Evolutionary conservation across 768 basidiomycete species (phyloP).

Genomic region (Naganishia friedmannii): DNA sequence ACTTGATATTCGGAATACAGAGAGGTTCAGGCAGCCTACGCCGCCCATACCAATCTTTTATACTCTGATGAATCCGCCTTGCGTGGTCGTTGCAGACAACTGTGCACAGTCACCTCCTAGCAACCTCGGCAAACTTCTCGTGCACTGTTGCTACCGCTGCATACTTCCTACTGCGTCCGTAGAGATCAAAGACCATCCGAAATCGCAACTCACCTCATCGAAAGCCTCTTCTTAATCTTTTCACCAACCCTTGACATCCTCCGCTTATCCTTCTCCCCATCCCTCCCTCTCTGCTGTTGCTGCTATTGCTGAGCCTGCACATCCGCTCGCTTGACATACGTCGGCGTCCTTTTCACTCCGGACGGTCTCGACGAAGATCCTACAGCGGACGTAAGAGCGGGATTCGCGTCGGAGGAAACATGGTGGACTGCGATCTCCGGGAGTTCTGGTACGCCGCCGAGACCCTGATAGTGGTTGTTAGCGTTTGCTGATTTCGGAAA

Average conservation of each 20-base stretch:
- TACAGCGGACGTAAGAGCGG: background rate
- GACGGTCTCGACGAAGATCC: background rate
- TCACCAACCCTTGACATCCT: slow-evolving; percentile 64
- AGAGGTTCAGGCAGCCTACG: no score
- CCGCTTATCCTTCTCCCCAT: slow-evolving; percentile 24
- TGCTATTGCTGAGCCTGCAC: slow-evolving; percentile 5
- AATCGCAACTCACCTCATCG: slow-evolving; percentile 72
- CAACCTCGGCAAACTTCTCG: no score
- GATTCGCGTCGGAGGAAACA: slow-evolving; percentile 3
- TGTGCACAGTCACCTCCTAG: no score
- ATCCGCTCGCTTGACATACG: slow-evolving; percentile 29
- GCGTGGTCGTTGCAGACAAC: no score
- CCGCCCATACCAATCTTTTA: no score
- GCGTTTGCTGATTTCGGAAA: slow-evolving; percentile 4
- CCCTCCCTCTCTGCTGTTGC: background rate
- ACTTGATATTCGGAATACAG: no score
- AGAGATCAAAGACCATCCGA: no score
- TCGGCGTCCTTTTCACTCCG: slow-evolving; percentile 7
- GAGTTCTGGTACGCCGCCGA: background rate
- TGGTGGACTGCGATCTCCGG: slow-evolving; percentile 17
- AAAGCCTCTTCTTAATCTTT: slow-evolving; percentile 95
- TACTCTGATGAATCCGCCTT: no score
- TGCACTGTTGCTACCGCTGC: no score
- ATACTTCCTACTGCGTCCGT: no score
- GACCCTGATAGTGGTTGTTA: background rate